Evolutionary conservation across 371 early-diverging fungal genomes (phyloP).

Genomic region (Massospora cicadina): DNA sequence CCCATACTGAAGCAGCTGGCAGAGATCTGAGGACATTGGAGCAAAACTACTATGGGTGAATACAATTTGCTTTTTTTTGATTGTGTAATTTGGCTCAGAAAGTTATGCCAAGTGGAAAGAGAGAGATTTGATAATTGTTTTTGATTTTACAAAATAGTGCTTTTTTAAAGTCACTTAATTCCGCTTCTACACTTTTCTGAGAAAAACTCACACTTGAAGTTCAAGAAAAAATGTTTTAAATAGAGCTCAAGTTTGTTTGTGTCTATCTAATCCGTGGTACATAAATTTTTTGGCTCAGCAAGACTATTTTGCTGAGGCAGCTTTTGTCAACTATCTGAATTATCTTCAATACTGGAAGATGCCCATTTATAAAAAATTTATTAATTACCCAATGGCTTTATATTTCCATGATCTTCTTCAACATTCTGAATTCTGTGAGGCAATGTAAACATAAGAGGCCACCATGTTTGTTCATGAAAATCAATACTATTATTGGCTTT

Average conservation of each 20-base stretch:
- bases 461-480: conserved; percentile 57
- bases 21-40: too few species aligned
- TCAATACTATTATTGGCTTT: conserved; percentile 72
- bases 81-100: too few species aligned
- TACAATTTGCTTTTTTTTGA: too few species aligned
- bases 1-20: too few species aligned
- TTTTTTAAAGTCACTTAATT: not conserved
- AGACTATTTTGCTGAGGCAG: conserved; percentile 58
- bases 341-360: conserved; percentile 83
- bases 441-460: conserved; percentile 48
- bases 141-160: too few species aligned
- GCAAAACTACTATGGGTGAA: too few species aligned
- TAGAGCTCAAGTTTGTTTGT: conserved; percentile 89
- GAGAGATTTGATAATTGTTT: too few species aligned
- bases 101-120: too few species aligned
- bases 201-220: not conserved
- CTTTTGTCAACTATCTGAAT: conserved; percentile 67
- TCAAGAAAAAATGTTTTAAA: conserved; percentile 41
- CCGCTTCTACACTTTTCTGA: not conserved
- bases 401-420: conserved; percentile 72
- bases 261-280: conserved; percentile 87
- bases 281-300: conserved; percentile 79
- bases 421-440: conserved; percentile 54
- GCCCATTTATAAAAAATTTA: conserved; percentile 75
- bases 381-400: conserved; percentile 75